Evolutionary conservation across 805 yeast genomes (phyloP), one percentile per base, ranked within the genome.

Genomic region (Wickerhamomyces xylosicus): DNA sequence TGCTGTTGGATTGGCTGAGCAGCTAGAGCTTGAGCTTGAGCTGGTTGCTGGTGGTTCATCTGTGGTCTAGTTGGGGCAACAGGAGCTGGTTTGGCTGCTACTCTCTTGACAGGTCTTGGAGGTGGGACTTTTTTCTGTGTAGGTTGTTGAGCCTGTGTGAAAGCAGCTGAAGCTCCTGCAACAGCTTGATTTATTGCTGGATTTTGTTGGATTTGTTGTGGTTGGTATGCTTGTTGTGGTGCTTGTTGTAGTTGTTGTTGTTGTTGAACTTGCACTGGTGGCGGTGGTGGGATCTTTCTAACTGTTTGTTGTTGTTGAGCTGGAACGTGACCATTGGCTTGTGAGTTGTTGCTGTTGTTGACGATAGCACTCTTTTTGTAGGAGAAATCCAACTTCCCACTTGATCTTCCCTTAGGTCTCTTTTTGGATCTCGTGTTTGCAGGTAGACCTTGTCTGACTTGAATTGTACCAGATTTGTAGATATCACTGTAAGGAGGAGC

Each of bases 391-490:
- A 57, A 47, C 2, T 51, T 48, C 19, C 44, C 45, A 9, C 49
- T 35, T 14, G 47, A 50, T 28, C 58, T 61, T n/a, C 76, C 77
- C 56, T 76, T 75, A 22, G 97, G 97, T 48, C 81, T 76, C 50
- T 78, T 76, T 27, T 77, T 79, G 17, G 87, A 80, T n/a, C 55
- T 64, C 11, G 92, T 72, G 42, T 66, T 72, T 0, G 85, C 78
- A 6, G 95, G 87, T 44, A 74, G 67, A 14, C 98, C 98, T 34
- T 72, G 72, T 35, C 77, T 74, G 15, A 86, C 95, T 32, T 75
- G 77, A 19, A 92, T 89, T 0, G 85, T 76, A 45, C 95, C 84
- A 3, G 96, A 85, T 63, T 92, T 92, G 66, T 92, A 92, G 10
- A 63, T 43, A 57, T 92, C 97, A 33, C 83, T 69, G 46, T 72